A percentile compares a stretch with the other conserved stretches of the same genome.
Conservation (phyloP, 2,329 filamentous ascomycete species). For the Xylariaceae sp. region DNA sequence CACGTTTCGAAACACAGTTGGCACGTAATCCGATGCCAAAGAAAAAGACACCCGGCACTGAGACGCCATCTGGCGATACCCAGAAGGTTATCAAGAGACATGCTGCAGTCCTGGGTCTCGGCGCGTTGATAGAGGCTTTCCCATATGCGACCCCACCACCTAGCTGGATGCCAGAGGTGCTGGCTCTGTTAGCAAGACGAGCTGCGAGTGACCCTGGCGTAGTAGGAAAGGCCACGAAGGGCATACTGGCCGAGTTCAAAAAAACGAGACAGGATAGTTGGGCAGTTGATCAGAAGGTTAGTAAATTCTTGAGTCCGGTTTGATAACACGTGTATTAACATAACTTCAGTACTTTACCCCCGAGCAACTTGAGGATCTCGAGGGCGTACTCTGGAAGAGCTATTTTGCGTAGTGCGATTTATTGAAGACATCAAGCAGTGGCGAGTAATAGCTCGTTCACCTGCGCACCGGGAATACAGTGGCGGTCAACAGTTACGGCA, state of each 20-base stretch:
- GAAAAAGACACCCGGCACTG: constrained; percentile 66
- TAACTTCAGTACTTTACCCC: constrained; percentile 74
- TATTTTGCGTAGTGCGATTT: constrained; percentile 77
- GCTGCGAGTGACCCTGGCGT: constrained; percentile 89
- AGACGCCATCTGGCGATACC: constrained; percentile 73
- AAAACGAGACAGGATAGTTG: constrained; percentile 99
- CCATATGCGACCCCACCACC: constrained; percentile 94
- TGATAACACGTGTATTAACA: constrained; percentile 37
- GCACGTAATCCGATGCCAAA: constrained; percentile 86
- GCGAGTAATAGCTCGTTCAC: background rate
- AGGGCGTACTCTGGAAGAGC: constrained; percentile 98
- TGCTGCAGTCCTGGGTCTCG: constrained; percentile 88
- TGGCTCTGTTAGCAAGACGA: constrained; percentile 82
- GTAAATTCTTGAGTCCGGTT: background rate
- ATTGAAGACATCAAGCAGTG: background rate
- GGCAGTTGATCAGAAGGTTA: constrained; percentile 96
- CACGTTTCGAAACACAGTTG: constrained; percentile 80
- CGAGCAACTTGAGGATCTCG: constrained; percentile 92
- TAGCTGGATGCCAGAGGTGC: constrained; percentile 88
- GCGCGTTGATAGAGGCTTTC: constrained; percentile 91
- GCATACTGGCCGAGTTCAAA: constrained; percentile 95
- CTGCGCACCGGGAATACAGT: too few relatives aligned
- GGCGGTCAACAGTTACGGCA: background rate
- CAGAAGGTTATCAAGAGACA: constrained; percentile 83
- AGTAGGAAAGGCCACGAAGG: constrained; percentile 95